Evolutionary conservation across 1,284 basidiomycete species (phyloP), one percentile per base, ranked within the genome.

Genomic region (Ustilago lituana): DNA sequence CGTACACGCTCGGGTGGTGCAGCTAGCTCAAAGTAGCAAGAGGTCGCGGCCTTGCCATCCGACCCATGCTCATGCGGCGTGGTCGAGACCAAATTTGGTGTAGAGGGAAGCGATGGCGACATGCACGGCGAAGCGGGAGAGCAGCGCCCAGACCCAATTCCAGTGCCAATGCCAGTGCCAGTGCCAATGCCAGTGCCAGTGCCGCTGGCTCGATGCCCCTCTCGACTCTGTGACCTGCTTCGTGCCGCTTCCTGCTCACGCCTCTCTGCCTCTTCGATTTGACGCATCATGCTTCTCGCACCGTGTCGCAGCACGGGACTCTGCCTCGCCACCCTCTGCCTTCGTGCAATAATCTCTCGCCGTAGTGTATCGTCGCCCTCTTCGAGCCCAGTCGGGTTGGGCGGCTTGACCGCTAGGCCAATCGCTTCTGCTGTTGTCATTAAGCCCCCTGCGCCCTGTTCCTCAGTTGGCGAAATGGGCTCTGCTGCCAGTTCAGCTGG

Each of bases 231-330:
- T 5, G 58, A 35, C 26, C 64, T 26, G 20, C 22, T 33, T 8
- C 44, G 37, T 15, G 53, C 57, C 22, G 58, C 64, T 36, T 67
- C 53, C 35, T 47, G 23, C 35, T 68, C 65, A 12, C 43, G 46
- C 20, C 58, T 58, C 26, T 68, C 65, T 15, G 65, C 59, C 26
- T 68, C 65, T 44, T 68, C 65, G n/a, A 68, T 54, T 27, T 68
- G 65, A 6, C 65, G 65, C 59, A 68, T 45, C 65, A 68, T 68
- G 55, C 65, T 68, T 19, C 65, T 41, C 10, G 65, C 65, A 10
- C 65, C 65, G 10, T 51, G 55, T 26, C 59, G 59, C 20, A 54
- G n/a, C 26, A 56, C 54, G 6, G 58, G 54, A 51, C 50, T 67
- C 45, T 49, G 64, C 47, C 58, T 47, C 7, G 64, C 49, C 33